Base-by-base conservation (phyloP, 192 early-diverging fungal species). In the Dissophora globulifera region DNA sequence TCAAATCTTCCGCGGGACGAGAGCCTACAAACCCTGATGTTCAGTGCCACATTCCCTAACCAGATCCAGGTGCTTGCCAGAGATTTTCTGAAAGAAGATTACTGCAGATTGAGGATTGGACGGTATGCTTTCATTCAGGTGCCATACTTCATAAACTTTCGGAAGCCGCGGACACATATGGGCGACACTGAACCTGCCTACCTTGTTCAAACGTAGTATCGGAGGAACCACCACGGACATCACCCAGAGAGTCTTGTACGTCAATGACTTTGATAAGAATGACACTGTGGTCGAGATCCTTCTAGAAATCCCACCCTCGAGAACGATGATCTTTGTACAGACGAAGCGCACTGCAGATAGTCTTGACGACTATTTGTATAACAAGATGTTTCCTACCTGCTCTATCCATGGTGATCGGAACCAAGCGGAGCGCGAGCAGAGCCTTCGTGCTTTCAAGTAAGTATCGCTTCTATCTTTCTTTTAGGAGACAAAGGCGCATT, bases 21-120 rank as follows among this genome's bases (percentile, higher is more conserved):
- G 49, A 63, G 82, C 48, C 85, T 95, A 56, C 94, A 94, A 58
- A 99, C 96, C 9, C 88, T 97, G 52, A 97, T 99, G 96, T 99
- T 97, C 79, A 92, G 90, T 67, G 97, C 97, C n/a, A 99, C 97
- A 1, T 99, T 98, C 86, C 97, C 97, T 10, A 89, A 85, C 29
- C 82, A 91, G 49, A 97, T 99, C 60, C 96, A 95, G 66, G 83
- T 86, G 45, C 90, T 99, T 25, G 97, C 97, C 20, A 84, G 91
- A 64, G 95, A 96, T 80, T 97, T 98, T 84, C 83, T 99, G 33
- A 82, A 87, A 26, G 83, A 87, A 17, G 58, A 91, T 57, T 91
- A 93, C 54, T 83, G 93, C 31, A 94, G 92, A 74, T 87, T 89
- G 62, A 90, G 91, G 22, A 91, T 99, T 17, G 97, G 96, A 54